Percentiles rank a stretch among this genome's conserved stretches.
Evolutionary conservation across 164 flowering plant species (phyloP).

Genomic region (Stephania yunnanensis): DNA sequence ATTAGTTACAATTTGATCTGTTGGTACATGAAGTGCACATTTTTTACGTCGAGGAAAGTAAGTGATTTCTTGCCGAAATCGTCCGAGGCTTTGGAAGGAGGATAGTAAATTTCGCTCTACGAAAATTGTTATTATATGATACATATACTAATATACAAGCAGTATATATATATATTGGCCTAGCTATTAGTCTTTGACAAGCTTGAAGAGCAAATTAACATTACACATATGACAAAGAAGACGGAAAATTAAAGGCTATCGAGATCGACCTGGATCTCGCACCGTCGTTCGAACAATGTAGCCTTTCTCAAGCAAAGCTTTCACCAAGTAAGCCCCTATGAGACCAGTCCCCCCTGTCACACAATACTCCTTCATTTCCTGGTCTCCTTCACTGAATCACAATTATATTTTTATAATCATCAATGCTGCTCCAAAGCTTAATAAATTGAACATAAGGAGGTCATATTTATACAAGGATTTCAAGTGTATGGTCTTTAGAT

Average conservation of each 20-base stretch:
- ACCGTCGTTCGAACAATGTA: slow-evolving; percentile 48
- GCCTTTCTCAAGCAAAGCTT: slow-evolving; percentile 44
- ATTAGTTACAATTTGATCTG: too few species aligned
- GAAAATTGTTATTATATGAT: too few species aligned
- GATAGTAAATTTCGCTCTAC: too few species aligned
- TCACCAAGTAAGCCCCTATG: slow-evolving; percentile 52
- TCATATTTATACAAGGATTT: not conserved
- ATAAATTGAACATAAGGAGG: not conserved
- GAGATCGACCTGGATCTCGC: slow-evolving; percentile 54
- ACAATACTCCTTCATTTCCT: slow-evolving; percentile 56
- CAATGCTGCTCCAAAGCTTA: not conserved
- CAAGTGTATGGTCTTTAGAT: not conserved
- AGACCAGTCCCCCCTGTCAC: slow-evolving; percentile 71
- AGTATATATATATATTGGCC: not conserved
- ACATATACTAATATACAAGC: too few species aligned
- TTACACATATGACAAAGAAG: too few species aligned
- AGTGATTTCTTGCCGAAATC: too few species aligned
- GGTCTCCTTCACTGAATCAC: not conserved
- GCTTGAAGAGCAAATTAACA: not conserved
- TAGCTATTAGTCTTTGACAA: not conserved
- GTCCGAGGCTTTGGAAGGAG: too few species aligned
- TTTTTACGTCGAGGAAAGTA: too few species aligned
- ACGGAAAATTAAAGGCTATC: slow-evolving; percentile 19
- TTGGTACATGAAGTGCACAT: too few species aligned
- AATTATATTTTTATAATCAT: not conserved